Percentiles rank a stretch among this genome's conserved stretches.
phyloP scores from a whole-genome alignment of 163 green algal genomes.

The Trebouxiophyceae sp. region DNA sequence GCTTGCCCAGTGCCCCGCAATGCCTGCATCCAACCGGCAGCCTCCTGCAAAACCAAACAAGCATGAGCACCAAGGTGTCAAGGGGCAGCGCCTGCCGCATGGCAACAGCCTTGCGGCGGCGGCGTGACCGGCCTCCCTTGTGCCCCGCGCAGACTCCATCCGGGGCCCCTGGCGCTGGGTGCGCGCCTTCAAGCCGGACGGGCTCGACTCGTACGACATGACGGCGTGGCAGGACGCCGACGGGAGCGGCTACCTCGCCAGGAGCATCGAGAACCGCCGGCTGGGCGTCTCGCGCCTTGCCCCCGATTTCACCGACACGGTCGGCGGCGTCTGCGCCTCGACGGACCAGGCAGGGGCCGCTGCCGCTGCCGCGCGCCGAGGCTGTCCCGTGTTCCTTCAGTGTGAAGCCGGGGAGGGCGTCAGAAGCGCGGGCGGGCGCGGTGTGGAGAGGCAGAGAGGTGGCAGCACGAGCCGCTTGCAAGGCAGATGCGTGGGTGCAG shows the following conservation, averaged over 20 bases:
- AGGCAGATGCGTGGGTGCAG: too few relatives aligned
- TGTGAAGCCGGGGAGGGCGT: neutral
- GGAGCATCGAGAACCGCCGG: constrained; percentile 8
- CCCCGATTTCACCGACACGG: constrained; percentile 5
- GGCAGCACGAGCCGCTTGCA: too few relatives aligned
- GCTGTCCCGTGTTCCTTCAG: neutral
- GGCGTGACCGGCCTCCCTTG: too few relatives aligned
- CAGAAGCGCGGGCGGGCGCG: too few relatives aligned
- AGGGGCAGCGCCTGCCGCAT: too few relatives aligned
- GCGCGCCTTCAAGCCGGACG: constrained; percentile 9
- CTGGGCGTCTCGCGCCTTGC: constrained; percentile 10
- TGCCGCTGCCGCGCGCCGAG: too few relatives aligned
- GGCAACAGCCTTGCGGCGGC: too few relatives aligned
- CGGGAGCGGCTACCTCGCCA: constrained; percentile 7
- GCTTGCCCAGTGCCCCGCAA: too few relatives aligned
- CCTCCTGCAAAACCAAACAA: too few relatives aligned
- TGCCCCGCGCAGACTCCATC: neutral
- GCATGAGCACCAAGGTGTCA: too few relatives aligned
- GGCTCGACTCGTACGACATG: constrained; percentile 15
- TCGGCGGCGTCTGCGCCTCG: neutral
- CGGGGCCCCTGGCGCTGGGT: neutral
- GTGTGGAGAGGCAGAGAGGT: too few relatives aligned
- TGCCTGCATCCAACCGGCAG: too few relatives aligned
- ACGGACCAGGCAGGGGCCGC: neutral
- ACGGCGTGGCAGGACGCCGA: constrained; percentile 8